Percentiles rank a stretch among this genome's conserved stretches.
phyloP scores from a whole-genome alignment of 2,329 filamentous ascomycete species.

The Aspergillus fijiensis region DNA sequence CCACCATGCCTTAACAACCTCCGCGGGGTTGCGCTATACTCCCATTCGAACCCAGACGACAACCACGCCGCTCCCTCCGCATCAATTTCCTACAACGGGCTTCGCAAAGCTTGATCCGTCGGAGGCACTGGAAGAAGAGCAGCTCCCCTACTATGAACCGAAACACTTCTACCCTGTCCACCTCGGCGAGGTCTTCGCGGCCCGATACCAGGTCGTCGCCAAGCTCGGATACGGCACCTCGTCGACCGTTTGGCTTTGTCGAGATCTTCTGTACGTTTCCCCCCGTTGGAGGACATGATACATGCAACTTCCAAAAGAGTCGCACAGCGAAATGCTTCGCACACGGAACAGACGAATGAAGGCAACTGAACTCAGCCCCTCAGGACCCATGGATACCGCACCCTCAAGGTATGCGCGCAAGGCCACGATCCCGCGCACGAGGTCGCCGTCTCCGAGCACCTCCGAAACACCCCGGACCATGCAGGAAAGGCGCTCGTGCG shows the following conservation, averaged over 20 bases:
- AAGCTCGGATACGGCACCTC: conserved; percentile 3
- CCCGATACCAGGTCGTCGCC: neutral
- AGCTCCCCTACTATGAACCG: neutral
- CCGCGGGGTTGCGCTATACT: neutral
- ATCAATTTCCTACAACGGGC: neutral
- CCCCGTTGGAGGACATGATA: too few species aligned
- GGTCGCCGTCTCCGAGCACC: neutral
- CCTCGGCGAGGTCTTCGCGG: neutral
- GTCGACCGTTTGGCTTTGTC: conserved; percentile 4
- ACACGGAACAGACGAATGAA: too few species aligned
- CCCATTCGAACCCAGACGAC: neutral
- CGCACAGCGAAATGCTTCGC: too few species aligned
- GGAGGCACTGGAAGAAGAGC: neutral
- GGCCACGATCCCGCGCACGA: neutral
- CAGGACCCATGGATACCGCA: neutral
- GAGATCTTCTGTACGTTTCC: neutral
- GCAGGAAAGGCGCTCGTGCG: neutral
- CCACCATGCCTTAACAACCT: neutral
- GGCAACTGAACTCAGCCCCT: neutral
- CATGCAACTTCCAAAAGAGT: too few species aligned
- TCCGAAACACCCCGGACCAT: neutral
- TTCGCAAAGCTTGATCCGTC: neutral
- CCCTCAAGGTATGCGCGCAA: neutral
- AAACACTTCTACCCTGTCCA: conserved; percentile 1
- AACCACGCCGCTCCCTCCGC: neutral